Evolutionary conservation across 2,329 filamentous ascomycete genomes (phyloP), one percentile per base, ranked within the genome.

Genomic region (Colletotrichum nymphaeae): DNA sequence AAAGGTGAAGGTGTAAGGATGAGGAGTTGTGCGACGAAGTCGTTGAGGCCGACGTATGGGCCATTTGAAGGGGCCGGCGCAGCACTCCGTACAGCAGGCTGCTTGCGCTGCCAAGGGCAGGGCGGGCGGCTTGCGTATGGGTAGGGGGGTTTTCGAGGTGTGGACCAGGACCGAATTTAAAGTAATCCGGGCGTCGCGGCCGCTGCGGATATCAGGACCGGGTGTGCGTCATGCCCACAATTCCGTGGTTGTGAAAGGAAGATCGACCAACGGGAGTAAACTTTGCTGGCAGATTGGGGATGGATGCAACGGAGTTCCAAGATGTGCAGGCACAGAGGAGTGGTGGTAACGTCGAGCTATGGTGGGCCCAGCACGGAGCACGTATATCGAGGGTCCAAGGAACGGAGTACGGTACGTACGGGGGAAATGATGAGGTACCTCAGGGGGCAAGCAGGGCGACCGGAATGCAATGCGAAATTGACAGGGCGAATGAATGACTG

Each of bases 171-270:
- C 56, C 53, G 35, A 65, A 42, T 58, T 70, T 42, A 65, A 62
- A 70, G 67, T 60, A 73, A 62, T 52, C 32, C 46, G n/a, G 58
- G 58, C 70, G 69, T 72, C 69, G 58, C 58, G 64, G 69, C 35
- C 58, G 32, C 68, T 56, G 46, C 69, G 53, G 69, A 72, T 63
- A 56, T 63, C 57, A 68, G 58, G 42, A 59, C 65, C 59, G 65
- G 65, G 55, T 53, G 69, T 53, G 59, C 53, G 70, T 73, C 67
- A 73, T 65, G 55, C 60, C 70, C 67, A 37, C 67, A 28, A 49
- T 56, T 65, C 30, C 35, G 26, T 37, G n/a, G 35, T 66, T 52
- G 60, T 49, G 59, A 49, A 49, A 22, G 42, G 37, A 30, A 63
- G 12, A 35, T 26, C 42, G 22, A 35, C 60, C 67, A 62, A 56